Evolutionary conservation across 768 basidiomycete species (phyloP).

Genomic region (Coprinopsis marcescibilis): DNA sequence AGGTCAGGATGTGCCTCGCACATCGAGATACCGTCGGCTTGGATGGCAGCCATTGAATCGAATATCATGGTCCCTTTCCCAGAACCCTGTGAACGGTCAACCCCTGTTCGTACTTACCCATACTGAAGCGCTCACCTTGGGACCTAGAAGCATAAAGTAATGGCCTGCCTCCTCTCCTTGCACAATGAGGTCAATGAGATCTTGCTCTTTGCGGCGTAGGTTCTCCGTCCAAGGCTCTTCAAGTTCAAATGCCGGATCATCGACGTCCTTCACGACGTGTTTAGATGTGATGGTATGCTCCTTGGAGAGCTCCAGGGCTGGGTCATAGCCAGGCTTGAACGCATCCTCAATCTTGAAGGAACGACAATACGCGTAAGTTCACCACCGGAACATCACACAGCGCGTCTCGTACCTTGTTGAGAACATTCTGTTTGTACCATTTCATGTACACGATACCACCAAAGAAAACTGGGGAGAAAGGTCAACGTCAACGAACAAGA

Average conservation of each 20-base stretch:
- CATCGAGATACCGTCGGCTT: slow-evolving; percentile 67
- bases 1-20: slow-evolving; percentile 84
- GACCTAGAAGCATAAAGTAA: slow-evolving; percentile 73
- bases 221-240: slow-evolving; percentile 51
- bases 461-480: slow-evolving; percentile 44
- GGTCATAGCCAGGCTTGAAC: slow-evolving; percentile 77
- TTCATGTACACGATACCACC: slow-evolving; percentile 68
- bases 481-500: slow-evolving; percentile 8
- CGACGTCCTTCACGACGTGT: slow-evolving; percentile 22
- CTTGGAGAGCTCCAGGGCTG: slow-evolving; percentile 68
- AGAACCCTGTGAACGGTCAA: slow-evolving; percentile 44
- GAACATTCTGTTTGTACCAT: slow-evolving; percentile 81
- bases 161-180: slow-evolving; percentile 65
- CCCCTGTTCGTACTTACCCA: not conserved
- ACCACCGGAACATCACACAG: not conserved
- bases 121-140: slow-evolving; percentile 45
- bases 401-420: slow-evolving; percentile 56
- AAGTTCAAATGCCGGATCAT: slow-evolving; percentile 19
- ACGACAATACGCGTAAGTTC: slow-evolving; percentile 7
- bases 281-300: slow-evolving; percentile 33
- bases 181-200: slow-evolving; percentile 71
- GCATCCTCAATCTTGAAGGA: slow-evolving; percentile 63
- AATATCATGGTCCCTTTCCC: slow-evolving; percentile 83
- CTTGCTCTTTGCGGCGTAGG: slow-evolving; percentile 70
- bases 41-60: slow-evolving; percentile 68